phyloP scores from a whole-genome alignment of 2,329 filamentous ascomycete genomes.

The Cladophialophora psammophila region DNA sequence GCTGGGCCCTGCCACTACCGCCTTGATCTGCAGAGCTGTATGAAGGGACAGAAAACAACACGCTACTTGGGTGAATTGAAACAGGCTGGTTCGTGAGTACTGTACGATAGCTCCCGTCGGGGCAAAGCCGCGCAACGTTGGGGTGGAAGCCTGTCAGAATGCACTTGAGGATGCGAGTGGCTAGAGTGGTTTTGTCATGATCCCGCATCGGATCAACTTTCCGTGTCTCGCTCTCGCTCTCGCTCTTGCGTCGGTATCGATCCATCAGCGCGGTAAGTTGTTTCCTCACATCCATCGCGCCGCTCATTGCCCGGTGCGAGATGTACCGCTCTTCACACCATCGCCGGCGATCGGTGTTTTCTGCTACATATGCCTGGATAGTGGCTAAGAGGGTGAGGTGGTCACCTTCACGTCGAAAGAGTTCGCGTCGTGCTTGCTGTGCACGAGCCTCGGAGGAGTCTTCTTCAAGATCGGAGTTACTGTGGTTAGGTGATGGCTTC shows the following conservation, averaged over 20 bases:
- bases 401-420: conserved; percentile 68
- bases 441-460: conserved; percentile 48
- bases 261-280: conserved; percentile 37
- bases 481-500: neutral
- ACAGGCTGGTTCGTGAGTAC: conserved; percentile 68
- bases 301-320: conserved; percentile 70
- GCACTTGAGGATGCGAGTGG: conserved; percentile 62
- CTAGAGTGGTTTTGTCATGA: conserved; percentile 48
- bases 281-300: conserved; percentile 60
- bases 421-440: conserved; percentile 61
- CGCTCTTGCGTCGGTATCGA: conserved; percentile 14
- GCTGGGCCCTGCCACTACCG: conserved; percentile 8
- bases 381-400: conserved; percentile 69
- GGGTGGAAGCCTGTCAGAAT: conserved; percentile 66
- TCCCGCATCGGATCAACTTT: conserved; percentile 9
- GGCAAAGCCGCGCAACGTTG: conserved; percentile 60
- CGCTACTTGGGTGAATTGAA: conserved; percentile 59
- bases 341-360: conserved; percentile 64
- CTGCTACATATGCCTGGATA: conserved; percentile 65
- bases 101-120: conserved; percentile 62
- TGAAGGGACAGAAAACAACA: conserved; percentile 35
- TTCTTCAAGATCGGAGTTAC: conserved; percentile 24
- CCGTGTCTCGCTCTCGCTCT: conserved; percentile 9
- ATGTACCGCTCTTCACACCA: conserved; percentile 68
- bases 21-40: neutral